Conservation (phyloP, 2,329 filamentous ascomycete species). For the Talaromyces funiculosus region DNA sequence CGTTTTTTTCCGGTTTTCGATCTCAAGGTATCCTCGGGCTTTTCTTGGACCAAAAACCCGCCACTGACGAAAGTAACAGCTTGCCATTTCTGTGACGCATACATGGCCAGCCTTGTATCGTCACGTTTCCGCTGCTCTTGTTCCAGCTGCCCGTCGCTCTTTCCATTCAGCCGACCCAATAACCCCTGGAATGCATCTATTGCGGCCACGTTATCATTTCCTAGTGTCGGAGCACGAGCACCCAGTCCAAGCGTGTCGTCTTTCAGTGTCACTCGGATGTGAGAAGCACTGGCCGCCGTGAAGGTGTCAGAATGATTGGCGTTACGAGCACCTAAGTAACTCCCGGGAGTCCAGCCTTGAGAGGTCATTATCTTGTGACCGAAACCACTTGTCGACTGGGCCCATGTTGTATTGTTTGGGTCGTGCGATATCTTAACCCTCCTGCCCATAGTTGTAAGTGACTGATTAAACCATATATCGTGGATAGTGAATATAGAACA, state of each 20-base stretch:
- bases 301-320: constrained; percentile 70
- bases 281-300: constrained; percentile 73
- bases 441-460: constrained; percentile 29
- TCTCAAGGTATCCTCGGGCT: constrained; percentile 37
- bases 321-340: constrained; percentile 71
- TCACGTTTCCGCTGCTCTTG: constrained; percentile 63
- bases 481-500: background rate
- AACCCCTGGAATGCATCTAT: constrained; percentile 81
- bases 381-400: constrained; percentile 71
- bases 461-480: background rate
- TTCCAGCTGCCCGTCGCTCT: constrained; percentile 65
- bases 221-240: constrained; percentile 66
- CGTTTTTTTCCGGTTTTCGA: constrained; percentile 35
- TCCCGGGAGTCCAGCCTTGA: constrained; percentile 86
- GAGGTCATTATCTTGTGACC: constrained; percentile 83
- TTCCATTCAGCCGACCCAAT: constrained; percentile 83
- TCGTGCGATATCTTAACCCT: constrained; percentile 75
- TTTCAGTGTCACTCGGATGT: constrained; percentile 79
- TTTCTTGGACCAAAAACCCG: constrained; percentile 63
- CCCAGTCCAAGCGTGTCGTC: constrained; percentile 89
- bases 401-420: constrained; percentile 95
- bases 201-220: constrained; percentile 67
- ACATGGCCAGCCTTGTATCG: constrained; percentile 66
- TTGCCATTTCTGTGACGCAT: constrained; percentile 70
- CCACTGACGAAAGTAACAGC: constrained; percentile 80